Percentiles rank a stretch among this genome's conserved stretches.
Conservation (phyloP, 768 basidiomycete genomes). For the Mycena chlorophos region DNA sequence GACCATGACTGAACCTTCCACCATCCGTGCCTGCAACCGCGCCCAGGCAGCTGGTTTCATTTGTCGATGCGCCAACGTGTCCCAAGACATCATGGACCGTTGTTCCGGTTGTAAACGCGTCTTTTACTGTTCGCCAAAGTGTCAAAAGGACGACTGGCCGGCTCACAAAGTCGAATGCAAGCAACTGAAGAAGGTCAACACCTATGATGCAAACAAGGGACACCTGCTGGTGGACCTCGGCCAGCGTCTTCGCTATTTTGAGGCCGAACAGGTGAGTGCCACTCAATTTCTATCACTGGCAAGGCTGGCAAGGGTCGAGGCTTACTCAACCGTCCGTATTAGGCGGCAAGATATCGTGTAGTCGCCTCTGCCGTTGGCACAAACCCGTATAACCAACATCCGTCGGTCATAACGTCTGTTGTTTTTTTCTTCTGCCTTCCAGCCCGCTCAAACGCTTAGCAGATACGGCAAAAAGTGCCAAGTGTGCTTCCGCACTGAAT, state of each 20-base stretch:
- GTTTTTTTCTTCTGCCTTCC: neutral
- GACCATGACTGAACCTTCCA: too few relatives aligned
- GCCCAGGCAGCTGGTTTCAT: neutral
- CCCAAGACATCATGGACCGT: neutral
- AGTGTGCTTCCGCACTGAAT: conserved; percentile 16
- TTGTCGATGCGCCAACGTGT: neutral
- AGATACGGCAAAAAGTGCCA: conserved; percentile 8
- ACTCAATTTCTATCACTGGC: too few relatives aligned
- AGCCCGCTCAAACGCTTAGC: neutral
- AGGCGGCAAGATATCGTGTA: too few relatives aligned
- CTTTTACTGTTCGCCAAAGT: conserved; percentile 3
- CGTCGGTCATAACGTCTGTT: neutral
- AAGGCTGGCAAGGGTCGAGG: too few relatives aligned
- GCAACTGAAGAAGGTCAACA: conserved; percentile 3
- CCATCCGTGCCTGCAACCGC: neutral
- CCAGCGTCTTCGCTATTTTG: neutral
- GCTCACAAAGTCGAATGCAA: neutral
- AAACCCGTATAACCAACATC: too few relatives aligned
- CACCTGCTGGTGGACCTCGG: neutral
- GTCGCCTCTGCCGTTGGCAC: too few relatives aligned
- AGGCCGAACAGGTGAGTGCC: neutral
- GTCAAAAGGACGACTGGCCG: conserved; percentile 5
- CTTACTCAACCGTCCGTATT: too few relatives aligned
- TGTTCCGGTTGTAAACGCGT: conserved; percentile 3
- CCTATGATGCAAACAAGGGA: conserved; percentile 1